Evolutionary conservation across 441 rosid species (phyloP).

Genomic region (Hypseocharis bilobata): DNA sequence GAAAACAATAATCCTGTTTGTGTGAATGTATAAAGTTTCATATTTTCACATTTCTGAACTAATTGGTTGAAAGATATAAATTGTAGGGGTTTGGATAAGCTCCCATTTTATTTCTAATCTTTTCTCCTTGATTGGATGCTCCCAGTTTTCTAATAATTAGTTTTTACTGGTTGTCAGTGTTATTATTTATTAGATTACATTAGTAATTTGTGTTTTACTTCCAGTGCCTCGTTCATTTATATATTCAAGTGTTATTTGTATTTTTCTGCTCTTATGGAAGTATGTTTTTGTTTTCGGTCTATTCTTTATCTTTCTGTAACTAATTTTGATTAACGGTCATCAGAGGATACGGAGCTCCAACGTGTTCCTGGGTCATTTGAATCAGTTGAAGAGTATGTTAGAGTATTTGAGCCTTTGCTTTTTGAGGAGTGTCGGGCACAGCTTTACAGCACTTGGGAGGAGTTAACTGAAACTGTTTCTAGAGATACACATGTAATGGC

Average conservation of each 20-base stretch:
- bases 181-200: neutral
- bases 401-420: slow-evolving; percentile 93
- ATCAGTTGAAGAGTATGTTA: slow-evolving; percentile 76
- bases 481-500: slow-evolving; percentile 56
- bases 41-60: neutral
- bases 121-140: neutral
- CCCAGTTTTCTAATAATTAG: neutral
- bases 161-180: neutral
- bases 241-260: neutral
- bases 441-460: slow-evolving; percentile 91
- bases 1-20: neutral
- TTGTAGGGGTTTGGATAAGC: neutral
- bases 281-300: neutral
- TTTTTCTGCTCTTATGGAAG: neutral
- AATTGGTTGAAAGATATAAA: neutral
- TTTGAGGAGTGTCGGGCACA: slow-evolving; percentile 99
- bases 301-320: neutral
- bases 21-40: neutral
- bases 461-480: slow-evolving; percentile 53
- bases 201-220: neutral
- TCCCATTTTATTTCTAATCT: neutral
- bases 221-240: neutral
- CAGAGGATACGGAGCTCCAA: slow-evolving; percentile 85
- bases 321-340: slow-evolving; percentile 24
- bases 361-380: slow-evolving; percentile 87